Evolutionary conservation across 495 filamentous ascomycete genomes (phyloP).

Genomic region (Terfezia claveryi): DNA sequence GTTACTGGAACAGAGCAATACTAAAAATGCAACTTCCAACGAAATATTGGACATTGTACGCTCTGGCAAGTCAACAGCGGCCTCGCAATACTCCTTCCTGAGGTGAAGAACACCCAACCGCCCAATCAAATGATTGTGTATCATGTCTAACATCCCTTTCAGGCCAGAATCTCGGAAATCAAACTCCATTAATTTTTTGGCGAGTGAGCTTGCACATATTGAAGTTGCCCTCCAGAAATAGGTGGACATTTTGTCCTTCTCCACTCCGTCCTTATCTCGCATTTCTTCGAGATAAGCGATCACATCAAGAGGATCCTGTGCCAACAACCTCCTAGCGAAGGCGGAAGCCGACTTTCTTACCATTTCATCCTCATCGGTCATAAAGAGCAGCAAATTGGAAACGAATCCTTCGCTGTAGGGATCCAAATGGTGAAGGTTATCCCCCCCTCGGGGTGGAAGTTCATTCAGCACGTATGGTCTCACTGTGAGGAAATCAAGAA

Average conservation of each 20-base stretch:
- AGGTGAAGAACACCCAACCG: conserved; percentile 13
- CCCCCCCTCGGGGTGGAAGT: not conserved
- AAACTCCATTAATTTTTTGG: conserved; percentile 17
- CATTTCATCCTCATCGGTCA: conserved; percentile 18
- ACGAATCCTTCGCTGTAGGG: not conserved
- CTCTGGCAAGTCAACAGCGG: conserved; percentile 17
- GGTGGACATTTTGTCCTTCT: conserved; percentile 8
- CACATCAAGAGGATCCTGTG: conserved; percentile 15
- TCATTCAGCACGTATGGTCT: conserved; percentile 11
- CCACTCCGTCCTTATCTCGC: not conserved
- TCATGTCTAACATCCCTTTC: conserved; percentile 17
- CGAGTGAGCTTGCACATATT: conserved; percentile 12
- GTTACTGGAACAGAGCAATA: conserved; percentile 39
- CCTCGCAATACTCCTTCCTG: conserved; percentile 8
- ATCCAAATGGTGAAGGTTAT: not conserved
- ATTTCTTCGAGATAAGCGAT: conserved; percentile 5
- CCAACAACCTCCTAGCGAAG: conserved; percentile 13
- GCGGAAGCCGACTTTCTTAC: conserved; percentile 14
- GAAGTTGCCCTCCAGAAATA: conserved; percentile 19
- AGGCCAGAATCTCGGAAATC: conserved; percentile 15
- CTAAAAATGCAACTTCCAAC: conserved; percentile 36
- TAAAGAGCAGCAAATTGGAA: conserved; percentile 9
- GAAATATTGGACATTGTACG: conserved; percentile 18
- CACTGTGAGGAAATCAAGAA: conserved; percentile 17
- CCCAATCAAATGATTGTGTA: conserved; percentile 19